Evolutionary conservation across 2,329 filamentous ascomycete genomes (phyloP).

Genomic region (Akanthomyces lecanii): DNA sequence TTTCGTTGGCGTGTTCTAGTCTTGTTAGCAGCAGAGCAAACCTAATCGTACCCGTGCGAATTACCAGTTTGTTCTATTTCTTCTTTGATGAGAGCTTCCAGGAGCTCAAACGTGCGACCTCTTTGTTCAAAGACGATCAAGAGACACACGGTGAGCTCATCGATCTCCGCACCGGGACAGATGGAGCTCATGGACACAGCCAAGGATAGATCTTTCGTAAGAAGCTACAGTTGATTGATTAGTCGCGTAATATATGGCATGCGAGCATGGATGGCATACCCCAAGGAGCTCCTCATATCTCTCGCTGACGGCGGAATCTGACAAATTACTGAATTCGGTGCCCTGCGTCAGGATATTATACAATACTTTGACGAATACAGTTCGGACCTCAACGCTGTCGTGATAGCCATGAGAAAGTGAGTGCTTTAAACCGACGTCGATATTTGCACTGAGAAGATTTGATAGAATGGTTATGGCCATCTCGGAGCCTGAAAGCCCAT

Average conservation of each 20-base stretch:
- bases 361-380: constrained; percentile 65
- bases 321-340: constrained; percentile 65
- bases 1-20: constrained; percentile 61
- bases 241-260: constrained; percentile 15
- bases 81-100: constrained; percentile 64
- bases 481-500: constrained; percentile 53
- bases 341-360: constrained; percentile 69
- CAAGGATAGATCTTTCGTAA: constrained; percentile 59
- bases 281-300: constrained; percentile 64
- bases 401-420: constrained; percentile 68
- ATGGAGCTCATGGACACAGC: constrained; percentile 61
- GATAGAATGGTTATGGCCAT: constrained; percentile 64
- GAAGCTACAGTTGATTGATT: constrained; percentile 37
- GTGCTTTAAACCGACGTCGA: constrained; percentile 67
- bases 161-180: constrained; percentile 64
- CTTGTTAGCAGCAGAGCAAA: constrained; percentile 17
- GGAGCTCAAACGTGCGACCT: constrained; percentile 57
- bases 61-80: constrained; percentile 63
- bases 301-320: constrained; percentile 62
- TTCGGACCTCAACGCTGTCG: constrained; percentile 64
- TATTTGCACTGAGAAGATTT: constrained; percentile 66
- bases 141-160: constrained; percentile 63
- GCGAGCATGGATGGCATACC: constrained; percentile 31
- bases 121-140: constrained; percentile 67
- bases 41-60: too few species aligned